Conservation (phyloP, 345 rosid species). For the Populus simonii region DNA sequence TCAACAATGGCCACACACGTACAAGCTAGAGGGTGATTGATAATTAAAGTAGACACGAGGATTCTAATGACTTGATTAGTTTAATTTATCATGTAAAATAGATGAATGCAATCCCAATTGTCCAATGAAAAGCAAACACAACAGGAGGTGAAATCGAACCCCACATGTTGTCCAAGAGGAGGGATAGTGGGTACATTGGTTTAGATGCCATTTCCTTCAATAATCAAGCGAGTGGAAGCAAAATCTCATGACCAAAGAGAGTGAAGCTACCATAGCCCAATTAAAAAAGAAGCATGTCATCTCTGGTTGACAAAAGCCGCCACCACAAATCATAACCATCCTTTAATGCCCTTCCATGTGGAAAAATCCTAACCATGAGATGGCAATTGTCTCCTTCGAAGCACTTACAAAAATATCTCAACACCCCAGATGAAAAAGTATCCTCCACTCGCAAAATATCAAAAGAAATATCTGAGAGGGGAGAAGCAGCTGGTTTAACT, state of each 20-base stretch:
- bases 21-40: not conserved
- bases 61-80: no score
- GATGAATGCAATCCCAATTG: not conserved
- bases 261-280: not conserved
- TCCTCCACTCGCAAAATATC: not conserved
- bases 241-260: not conserved
- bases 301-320: not conserved
- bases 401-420: constrained; percentile 12
- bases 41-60: no score
- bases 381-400: not conserved
- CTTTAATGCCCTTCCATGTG: constrained; percentile 6
- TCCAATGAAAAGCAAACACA: not conserved
- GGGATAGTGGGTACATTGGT: not conserved
- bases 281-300: not conserved
- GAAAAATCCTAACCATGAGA: constrained; percentile 1
- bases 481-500: not conserved
- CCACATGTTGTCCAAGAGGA: no score
- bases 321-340: not conserved
- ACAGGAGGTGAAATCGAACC: no score
- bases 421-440: not conserved
- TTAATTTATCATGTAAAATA: no score
- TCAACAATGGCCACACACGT: not conserved
- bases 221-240: no score
- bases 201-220: not conserved
- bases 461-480: constrained; percentile 3